Percentiles rank a stretch among this genome's conserved stretches.
Evolutionary conservation across 1,139 yeast species (phyloP).

Genomic region (Nadsonia starkeyi-henricii): DNA sequence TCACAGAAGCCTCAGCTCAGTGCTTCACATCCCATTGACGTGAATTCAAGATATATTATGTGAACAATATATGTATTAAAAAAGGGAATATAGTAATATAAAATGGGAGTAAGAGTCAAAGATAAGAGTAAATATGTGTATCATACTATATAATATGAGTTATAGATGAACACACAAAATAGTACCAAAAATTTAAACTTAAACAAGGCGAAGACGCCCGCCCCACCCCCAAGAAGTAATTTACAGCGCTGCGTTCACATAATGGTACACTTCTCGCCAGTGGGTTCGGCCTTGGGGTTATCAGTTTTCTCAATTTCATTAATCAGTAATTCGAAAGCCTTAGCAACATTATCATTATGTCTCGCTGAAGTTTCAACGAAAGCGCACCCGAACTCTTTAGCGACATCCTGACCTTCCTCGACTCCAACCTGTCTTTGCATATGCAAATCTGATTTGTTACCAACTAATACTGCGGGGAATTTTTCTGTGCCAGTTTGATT

Average conservation of each 20-base stretch:
- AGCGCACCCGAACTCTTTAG: slow-evolving; percentile 45
- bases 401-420: slow-evolving; percentile 51
- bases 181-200: not conserved
- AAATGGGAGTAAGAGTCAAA: slow-evolving; percentile 7
- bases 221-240: not conserved
- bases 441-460: slow-evolving; percentile 57
- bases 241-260: not conserved
- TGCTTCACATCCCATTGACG: slow-evolving; percentile 68
- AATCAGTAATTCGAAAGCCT: slow-evolving; percentile 43
- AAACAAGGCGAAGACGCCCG: not conserved
- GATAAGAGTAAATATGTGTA: not conserved
- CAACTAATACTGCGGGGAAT: slow-evolving; percentile 71
- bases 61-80: slow-evolving; percentile 14
- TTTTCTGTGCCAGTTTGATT: slow-evolving; percentile 60
- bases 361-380: slow-evolving; percentile 75
- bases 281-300: slow-evolving; percentile 8
- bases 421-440: slow-evolving; percentile 39
- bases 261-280: slow-evolving; percentile 6
- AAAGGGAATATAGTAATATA: too few species aligned
- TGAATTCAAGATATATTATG: slow-evolving; percentile 48
- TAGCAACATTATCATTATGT: slow-evolving; percentile 50
- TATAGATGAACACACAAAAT: slow-evolving; percentile 1
- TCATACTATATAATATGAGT: not conserved
- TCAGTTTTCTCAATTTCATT: slow-evolving; percentile 46
- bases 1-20: slow-evolving; percentile 84